A percentile compares a stretch with the other conserved stretches of the same genome.
phyloP scores from a whole-genome alignment of 2,329 filamentous ascomycete species.

The Diplodia scrobiculata region DNA sequence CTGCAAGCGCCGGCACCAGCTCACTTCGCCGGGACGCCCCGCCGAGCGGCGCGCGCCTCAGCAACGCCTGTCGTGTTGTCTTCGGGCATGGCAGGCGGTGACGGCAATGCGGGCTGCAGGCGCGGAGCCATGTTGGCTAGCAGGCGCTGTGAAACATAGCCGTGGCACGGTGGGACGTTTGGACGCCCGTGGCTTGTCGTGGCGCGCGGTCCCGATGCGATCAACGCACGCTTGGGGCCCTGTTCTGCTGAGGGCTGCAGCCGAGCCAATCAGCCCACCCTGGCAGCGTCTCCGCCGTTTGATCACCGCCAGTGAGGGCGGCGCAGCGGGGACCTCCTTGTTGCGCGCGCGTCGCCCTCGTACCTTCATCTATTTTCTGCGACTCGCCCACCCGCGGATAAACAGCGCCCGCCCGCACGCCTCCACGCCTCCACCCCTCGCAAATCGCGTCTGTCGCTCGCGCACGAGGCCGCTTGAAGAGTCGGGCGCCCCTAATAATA shows the following conservation, averaged over 20 bases:
- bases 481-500: slow-evolving; percentile 7
- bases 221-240: neutral
- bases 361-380: slow-evolving; percentile 12
- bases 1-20: slow-evolving; percentile 13
- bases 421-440: slow-evolving; percentile 2
- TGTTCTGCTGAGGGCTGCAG: neutral
- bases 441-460: neutral
- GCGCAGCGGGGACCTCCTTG: slow-evolving; percentile 16
- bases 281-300: neutral
- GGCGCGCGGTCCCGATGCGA: slow-evolving; percentile 22
- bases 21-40: slow-evolving; percentile 6
- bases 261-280: slow-evolving; percentile 1
- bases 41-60: neutral
- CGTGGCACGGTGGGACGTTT: slow-evolving; percentile 25
- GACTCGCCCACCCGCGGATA: slow-evolving; percentile 19
- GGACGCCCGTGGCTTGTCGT: slow-evolving; percentile 13
- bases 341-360: slow-evolving; percentile 14
- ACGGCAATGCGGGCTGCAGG: neutral
- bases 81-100: neutral
- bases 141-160: slow-evolving; percentile 15
- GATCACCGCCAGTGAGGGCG: slow-evolving; percentile 11
- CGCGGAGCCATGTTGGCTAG: neutral
- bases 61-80: neutral
- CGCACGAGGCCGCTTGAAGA: slow-evolving; percentile 13
- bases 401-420: slow-evolving; percentile 7